A percentile compares a stretch with the other conserved stretches of the same genome.
Evolutionary conservation across 2,329 filamentous ascomycete genomes (phyloP).

Genomic region (Botrytis porri): DNA sequence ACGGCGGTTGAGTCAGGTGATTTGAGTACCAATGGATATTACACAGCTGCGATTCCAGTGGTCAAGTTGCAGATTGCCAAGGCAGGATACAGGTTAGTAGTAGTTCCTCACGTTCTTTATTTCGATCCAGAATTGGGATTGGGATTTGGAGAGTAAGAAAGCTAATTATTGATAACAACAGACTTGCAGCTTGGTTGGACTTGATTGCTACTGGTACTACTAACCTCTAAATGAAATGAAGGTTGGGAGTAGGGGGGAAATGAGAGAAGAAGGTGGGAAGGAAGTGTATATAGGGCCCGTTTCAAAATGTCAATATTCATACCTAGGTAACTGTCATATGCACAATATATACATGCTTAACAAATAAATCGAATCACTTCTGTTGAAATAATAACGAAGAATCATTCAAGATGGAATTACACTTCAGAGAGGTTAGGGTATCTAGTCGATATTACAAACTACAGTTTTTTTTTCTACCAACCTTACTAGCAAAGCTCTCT

Average conservation of each 20-base stretch:
- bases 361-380: neutral
- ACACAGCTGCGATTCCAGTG: constrained; percentile 57
- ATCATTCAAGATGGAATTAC: neutral
- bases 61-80: constrained; percentile 65
- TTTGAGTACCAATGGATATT: constrained; percentile 57
- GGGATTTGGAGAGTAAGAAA: neutral
- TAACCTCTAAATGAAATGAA: neutral
- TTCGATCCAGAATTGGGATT: neutral
- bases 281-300: neutral
- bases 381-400: neutral
- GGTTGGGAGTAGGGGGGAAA: neutral
- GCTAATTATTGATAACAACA: neutral
- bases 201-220: constrained; percentile 46
- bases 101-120: neutral
- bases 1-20: constrained; percentile 55
- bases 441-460: neutral
- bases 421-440: neutral
- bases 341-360: neutral
- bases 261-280: neutral
- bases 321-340: neutral
- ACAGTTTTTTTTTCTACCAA: neutral
- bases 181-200: constrained; percentile 65
- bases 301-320: neutral
- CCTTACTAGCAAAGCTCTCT: neutral
- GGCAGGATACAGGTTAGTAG: constrained; percentile 56